Base-by-base conservation (phyloP, 2,329 filamentous ascomycete genomes). In the Periconia sp. region DNA sequence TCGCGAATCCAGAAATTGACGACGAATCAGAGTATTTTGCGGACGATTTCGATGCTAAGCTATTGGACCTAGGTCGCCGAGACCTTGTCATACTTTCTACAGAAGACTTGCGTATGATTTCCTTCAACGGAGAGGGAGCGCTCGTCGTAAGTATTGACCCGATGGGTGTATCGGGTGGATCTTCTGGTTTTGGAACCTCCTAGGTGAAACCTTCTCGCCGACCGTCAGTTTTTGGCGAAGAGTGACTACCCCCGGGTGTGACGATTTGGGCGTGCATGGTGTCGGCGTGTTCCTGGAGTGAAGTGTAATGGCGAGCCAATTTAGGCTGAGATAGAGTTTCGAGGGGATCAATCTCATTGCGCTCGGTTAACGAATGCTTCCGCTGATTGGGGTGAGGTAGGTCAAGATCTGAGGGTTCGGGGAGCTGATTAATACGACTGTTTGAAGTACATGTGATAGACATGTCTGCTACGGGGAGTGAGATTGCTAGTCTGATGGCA, bases 181-280 rank as follows among this genome's bases (percentile, higher is more conserved):
- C 58, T 8, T 59, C 58, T 8, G 23, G 53, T 17, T 37, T 43
- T 27, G 27, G 57, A 33, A 49, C 31, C 7, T 58, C 62, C 62
- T 63, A 69, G 11, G 50, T 62, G n/a, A 70, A 65, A 27, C 65
- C 64, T 41, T 65, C 62, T 15, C 68, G 64, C 49, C 68, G 58
- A n/a, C 45, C 47, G 9, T 57, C 61, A 15, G 56, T 53, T 18
- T 56, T 59, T 8, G 63, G 62, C 13, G 60, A 62, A 8, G 54
- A 45, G 10, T 31, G 53, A 15, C 48, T 42, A 23, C 54, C 51
- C 7, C 53, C 50, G 1, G 44, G 40, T 5, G 45, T 52, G 10
- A 54, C 8, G 17, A 50, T 20, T 0, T 41, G 53, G 23, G 41
- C 47, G 17, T 50, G 49, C 3, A 62, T 27, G 14, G 56, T 50